Evolutionary conservation across 1,284 basidiomycete genomes (phyloP).

Genomic region (Ceratobasidium sp.): DNA sequence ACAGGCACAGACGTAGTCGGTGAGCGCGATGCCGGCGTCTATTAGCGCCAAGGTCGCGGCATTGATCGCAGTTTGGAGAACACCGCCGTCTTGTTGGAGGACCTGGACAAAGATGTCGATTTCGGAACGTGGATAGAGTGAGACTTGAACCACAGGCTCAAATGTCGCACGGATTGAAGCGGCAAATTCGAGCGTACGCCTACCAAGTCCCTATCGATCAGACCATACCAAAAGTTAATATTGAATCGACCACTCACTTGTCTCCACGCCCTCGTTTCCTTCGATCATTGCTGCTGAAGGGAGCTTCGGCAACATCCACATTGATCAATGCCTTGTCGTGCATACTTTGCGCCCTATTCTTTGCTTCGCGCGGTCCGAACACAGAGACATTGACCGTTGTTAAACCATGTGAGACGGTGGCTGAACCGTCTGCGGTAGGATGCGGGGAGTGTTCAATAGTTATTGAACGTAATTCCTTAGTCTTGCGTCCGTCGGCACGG

Average conservation of each 20-base stretch:
- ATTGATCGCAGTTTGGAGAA: conserved; percentile 95
- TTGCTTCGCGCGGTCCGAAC: conserved; percentile 92
- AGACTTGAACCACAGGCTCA: conserved; percentile 92
- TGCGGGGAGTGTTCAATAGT: conserved; percentile 82
- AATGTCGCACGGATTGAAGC: conserved; percentile 93
- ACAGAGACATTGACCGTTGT: conserved; percentile 89
- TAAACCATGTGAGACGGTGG: conserved; percentile 87
- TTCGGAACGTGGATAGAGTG: conserved; percentile 91
- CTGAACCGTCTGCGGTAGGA: conserved; percentile 86
- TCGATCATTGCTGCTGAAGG: conserved; percentile 87
- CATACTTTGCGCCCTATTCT: conserved; percentile 76
- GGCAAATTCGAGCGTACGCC: conserved; percentile 89
- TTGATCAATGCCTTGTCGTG: conserved; percentile 88
- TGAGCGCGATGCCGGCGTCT: conserved; percentile 89
- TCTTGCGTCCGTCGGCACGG: conserved; percentile 90
- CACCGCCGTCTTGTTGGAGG: conserved; percentile 89
- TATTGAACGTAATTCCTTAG: conserved; percentile 89
- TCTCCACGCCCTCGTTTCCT: conserved; percentile 84
- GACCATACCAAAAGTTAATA: conserved; percentile 26
- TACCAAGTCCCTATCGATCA: conserved; percentile 56
- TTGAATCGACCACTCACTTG: conserved; percentile 71
- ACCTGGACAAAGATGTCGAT: conserved; percentile 96
- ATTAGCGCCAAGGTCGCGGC: conserved; percentile 92
- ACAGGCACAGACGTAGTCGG: conserved; percentile 91
- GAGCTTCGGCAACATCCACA: conserved; percentile 86